Base-by-base conservation (phyloP, 1,139 yeast species). In the Komagataea norvegica region DNA sequence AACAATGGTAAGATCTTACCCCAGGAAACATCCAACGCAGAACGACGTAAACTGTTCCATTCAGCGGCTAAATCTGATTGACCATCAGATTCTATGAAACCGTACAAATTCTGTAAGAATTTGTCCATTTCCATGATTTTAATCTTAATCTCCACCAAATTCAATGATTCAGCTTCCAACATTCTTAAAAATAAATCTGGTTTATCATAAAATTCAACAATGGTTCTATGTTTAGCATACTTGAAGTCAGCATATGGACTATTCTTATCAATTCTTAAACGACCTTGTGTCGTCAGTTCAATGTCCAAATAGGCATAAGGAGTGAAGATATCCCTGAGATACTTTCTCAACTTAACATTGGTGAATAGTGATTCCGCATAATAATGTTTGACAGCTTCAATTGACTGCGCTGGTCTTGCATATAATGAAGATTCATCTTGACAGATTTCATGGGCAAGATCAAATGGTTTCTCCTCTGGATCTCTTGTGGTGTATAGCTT, bases 231-330 rank as follows among this genome's bases (percentile, higher is more conserved):
- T 39, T 78, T 74, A 14, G 96, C 95, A 60, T 91, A 93, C 59
- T 91, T 93, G 64, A 93, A 81, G 54, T 87, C 96, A 43, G 83
- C 87, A 54, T 79, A 89, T 2, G 91, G 84, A 46, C 91, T 81
- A 45, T 79, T 79, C 41, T 75, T 79, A 49, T 83, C 94, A 46
- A 91, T 91, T 47, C 82, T 78, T 33, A 77, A 68, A 52, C 77
- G 77, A 44, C 99, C 99, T 62, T 86, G 88, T 47, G 88, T 94
- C 0, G 97, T 89, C 28, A 89, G 64, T 13, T 77, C 74, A 17
- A 89, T 81, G 56, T 84, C 82, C 16, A 89, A 72, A 19, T 74
- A 71, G 13, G 94, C 87, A 53, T 73, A 78, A 29, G 72, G 69
- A 57, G 78, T 75, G 57, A 78, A 85, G 18, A 80, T 76, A 8